Evolutionary conservation across 2,329 filamentous ascomycete species (phyloP), one percentile per base, ranked within the genome.

Genomic region (Coniochaeta prunicola): DNA sequence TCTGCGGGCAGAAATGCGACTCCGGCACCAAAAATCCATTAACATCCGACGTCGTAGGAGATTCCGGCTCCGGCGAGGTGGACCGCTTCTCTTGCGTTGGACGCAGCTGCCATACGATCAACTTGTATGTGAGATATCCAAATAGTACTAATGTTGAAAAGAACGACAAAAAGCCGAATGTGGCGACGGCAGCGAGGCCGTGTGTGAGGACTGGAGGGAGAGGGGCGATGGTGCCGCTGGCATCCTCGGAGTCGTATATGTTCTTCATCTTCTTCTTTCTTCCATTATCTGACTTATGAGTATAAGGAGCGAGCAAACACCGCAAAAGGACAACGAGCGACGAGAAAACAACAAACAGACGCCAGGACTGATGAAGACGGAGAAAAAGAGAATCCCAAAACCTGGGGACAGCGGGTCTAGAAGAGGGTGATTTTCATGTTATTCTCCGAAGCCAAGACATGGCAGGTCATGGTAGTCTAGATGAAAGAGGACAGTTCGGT

Each of bases 131-230:
- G 21, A 76, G 64, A 58, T 70, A 74, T 31, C 63, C 24, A 31
- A 75, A 68, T 6, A 76, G 62, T n/a, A 63, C 59, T 2, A 69
- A 48, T 9, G 67, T 68, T 12, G 71, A 66, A 12, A 74, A 50
- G 62, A 76, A 75, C 31, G 74, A 76, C 15, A 71, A 58, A 33
- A 74, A 67, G 50, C 69, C 73, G 58, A 74, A 71, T 26, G 69
- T 65, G 42, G 69, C 66, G 33, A 76, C 71, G n/a, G 72, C 72
- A 10, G 70, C 67, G 26, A 76, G 70, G 30, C 74, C 74, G 56
- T 69, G 65, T 17, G 64, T 65, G 24, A 76, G 69, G 26, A 70
- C 67, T 2, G 64, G 61, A 5, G 72, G 71, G 26, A 76, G 63
- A 13, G 74, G 73, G 5, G 66, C 63, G n/a, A 76, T 65, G 24